Conservation (phyloP, 306 rosid species). For the Boehmeria nivea region DNA sequence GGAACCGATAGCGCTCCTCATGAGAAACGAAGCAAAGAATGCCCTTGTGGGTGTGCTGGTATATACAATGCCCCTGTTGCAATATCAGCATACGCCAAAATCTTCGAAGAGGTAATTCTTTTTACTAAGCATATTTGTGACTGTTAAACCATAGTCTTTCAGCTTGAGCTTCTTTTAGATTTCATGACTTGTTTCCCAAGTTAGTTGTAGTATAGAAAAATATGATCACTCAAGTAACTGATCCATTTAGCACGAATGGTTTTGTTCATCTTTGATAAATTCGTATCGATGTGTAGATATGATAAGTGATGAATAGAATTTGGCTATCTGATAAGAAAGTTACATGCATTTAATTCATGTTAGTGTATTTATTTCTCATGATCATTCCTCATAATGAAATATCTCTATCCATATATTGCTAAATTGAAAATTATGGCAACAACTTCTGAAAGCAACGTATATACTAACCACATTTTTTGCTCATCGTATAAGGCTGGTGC, state of each 20-base stretch:
- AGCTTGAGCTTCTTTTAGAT: neutral
- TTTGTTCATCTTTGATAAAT: too few species aligned
- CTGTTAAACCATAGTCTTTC: too few species aligned
- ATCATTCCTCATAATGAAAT: too few species aligned
- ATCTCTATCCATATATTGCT: too few species aligned
- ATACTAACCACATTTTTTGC: neutral
- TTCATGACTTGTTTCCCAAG: neutral
- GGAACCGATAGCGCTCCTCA: conserved; percentile 98
- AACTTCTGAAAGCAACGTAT: neutral
- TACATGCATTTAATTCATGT: neutral
- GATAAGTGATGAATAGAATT: too few species aligned
- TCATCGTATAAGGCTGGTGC: conserved; percentile 55
- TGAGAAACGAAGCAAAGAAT: conserved; percentile 70
- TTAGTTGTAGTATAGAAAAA: neutral
- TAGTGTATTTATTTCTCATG: too few species aligned
- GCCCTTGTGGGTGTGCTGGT: conserved; percentile 87
- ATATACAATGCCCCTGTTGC: conserved; percentile 81
- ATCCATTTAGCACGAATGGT: too few species aligned
- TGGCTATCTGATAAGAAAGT: too few species aligned
- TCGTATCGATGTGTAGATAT: too few species aligned
- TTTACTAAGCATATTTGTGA: too few species aligned
- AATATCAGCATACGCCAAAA: conserved; percentile 73
- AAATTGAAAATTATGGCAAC: too few species aligned
- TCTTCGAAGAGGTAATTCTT: conserved; percentile 79
- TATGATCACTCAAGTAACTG: too few species aligned